Percentiles rank a stretch among this genome's conserved stretches.
Conservation (phyloP, 768 basidiomycete genomes). For the Calocybe indica region DNA sequence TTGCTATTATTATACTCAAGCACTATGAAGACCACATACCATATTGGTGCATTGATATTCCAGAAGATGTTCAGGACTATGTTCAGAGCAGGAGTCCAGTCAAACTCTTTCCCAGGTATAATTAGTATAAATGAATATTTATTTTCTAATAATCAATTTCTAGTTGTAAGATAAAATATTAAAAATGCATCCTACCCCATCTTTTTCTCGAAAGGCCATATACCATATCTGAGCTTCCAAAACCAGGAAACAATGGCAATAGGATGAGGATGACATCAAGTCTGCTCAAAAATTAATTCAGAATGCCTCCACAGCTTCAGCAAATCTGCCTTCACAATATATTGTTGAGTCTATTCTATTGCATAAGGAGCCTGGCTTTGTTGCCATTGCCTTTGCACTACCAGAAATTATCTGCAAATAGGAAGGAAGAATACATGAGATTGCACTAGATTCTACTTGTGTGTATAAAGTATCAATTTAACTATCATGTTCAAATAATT, state of each 20-base stretch:
- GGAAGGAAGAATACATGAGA: too few relatives aligned
- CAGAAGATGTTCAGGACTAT: not conserved
- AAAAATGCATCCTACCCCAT: not conserved
- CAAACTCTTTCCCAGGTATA: not conserved
- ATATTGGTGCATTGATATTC: not conserved
- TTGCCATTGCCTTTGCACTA: too few relatives aligned
- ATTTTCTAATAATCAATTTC: not conserved
- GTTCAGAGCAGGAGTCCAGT: not conserved
- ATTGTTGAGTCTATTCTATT: too few relatives aligned
- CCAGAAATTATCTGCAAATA: too few relatives aligned
- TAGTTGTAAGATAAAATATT: not conserved
- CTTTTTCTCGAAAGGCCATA: not conserved
- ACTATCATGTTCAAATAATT: not conserved
- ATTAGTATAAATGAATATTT: not conserved
- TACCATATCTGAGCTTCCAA: not conserved
- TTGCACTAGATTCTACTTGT: too few relatives aligned
- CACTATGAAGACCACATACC: not conserved
- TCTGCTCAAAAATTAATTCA: not conserved
- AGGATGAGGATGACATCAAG: not conserved
- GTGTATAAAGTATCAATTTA: not conserved
- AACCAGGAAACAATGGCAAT: not conserved
- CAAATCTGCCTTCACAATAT: too few relatives aligned
- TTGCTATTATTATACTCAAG: not conserved
- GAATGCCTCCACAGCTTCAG: not conserved
- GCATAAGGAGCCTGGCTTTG: too few relatives aligned